Evolutionary conservation across 2,329 filamentous ascomycete genomes (phyloP).

Genomic region (Botrytis sinoallii): DNA sequence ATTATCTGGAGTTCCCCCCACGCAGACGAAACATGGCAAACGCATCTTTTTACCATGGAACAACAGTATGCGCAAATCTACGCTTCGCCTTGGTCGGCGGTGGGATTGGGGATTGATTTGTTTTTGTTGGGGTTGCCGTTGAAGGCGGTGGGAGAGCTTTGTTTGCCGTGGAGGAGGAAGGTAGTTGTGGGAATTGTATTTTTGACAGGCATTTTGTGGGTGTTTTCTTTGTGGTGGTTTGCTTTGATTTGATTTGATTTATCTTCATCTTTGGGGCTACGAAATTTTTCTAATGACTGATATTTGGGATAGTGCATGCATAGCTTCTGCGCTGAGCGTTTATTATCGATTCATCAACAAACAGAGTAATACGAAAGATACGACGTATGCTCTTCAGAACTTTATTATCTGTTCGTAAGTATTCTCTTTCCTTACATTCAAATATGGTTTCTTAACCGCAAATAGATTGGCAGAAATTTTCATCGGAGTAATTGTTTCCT

Average conservation of each 20-base stretch:
- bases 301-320: neutral
- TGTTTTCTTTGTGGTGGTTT: no score
- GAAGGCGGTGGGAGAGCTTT: neutral
- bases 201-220: neutral
- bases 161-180: neutral
- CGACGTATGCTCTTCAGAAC: neutral
- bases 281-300: neutral
- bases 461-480: neutral
- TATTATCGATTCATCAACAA: neutral
- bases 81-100: neutral
- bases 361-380: neutral
- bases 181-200: neutral
- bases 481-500: neutral
- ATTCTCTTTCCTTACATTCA: neutral
- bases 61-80: neutral
- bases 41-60: neutral
- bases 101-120: neutral
- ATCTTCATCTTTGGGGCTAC: fast-evolving
- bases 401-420: neutral
- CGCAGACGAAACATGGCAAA: neutral
- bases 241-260: neutral
- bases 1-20: neutral
- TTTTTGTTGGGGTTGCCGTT: neutral
- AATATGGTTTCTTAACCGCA: neutral
- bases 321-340: neutral